These are phyloP conservation scores for Pyronema domesticum DNA, from an alignment of 495 filamentous ascomycete genomes.

Conservation along the genomic window DNA sequence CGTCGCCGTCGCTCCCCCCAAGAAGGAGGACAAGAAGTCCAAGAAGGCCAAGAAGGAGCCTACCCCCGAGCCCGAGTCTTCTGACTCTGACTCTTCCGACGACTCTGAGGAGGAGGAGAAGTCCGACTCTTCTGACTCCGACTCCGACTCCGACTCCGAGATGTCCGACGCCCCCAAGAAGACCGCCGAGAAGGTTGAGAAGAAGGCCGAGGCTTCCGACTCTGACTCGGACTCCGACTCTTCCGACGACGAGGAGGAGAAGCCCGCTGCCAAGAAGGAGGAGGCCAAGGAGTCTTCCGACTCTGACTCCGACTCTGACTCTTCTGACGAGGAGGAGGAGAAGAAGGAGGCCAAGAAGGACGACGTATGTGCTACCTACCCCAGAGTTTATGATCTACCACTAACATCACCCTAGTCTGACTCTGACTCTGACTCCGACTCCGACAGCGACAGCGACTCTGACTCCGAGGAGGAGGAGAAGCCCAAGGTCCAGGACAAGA, in stretches of 20 bases:
- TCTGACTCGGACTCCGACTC: slow-evolving; percentile 7
- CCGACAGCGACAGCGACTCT: slow-evolving; percentile 22
- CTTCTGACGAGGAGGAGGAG: slow-evolving; percentile 29
- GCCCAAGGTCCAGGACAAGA: slow-evolving; percentile 44
- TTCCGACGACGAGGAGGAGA: slow-evolving; percentile 19
- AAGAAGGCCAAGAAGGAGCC: slow-evolving; percentile 34
- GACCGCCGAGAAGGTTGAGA: slow-evolving; percentile 30
- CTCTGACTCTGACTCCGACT: slow-evolving; percentile 28
- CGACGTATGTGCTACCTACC: slow-evolving; percentile 12
- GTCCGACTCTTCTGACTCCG: slow-evolving; percentile 24
- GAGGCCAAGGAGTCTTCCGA: slow-evolving; percentile 2
- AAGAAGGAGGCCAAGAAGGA: slow-evolving; percentile 15
- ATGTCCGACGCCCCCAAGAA: slow-evolving; percentile 26
- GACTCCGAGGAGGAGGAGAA: slow-evolving; percentile 36
- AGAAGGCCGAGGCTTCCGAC: slow-evolving; percentile 26
- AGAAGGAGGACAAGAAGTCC: slow-evolving; percentile 8
- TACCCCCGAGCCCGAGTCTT: slow-evolving; percentile 26
- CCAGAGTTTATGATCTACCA: slow-evolving; percentile 9
- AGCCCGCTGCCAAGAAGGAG: slow-evolving; percentile 8
- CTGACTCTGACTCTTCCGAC: slow-evolving; percentile 27
- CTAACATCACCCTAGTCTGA: slow-evolving; percentile 28
- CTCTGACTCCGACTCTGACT: slow-evolving; percentile 29
- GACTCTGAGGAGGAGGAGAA: slow-evolving; percentile 29
- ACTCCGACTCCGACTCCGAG: slow-evolving; percentile 29
- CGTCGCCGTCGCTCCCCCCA: slow-evolving; percentile 14